These are phyloP conservation scores for Vitis amurensis DNA, from an alignment of 164 flowering plant genomes.

Conservation along the genomic window DNA sequence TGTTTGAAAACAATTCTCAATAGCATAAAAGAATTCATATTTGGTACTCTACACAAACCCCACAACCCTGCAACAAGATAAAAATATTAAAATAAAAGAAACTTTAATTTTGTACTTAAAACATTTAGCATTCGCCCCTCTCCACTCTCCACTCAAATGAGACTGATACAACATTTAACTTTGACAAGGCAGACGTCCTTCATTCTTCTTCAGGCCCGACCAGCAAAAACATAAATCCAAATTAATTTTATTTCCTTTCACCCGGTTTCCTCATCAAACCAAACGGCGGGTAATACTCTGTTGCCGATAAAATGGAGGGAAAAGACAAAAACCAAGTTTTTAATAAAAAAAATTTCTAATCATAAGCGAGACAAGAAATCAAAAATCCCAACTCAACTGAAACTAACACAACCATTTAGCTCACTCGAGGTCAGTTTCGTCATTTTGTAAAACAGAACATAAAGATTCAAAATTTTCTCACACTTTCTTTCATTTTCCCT, in stretches of 20 bases:
- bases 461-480: background rate
- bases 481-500: background rate
- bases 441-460: background rate
- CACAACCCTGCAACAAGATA: too few relatives aligned
- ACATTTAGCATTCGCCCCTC: too few relatives aligned
- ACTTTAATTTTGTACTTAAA: too few relatives aligned
- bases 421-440: too few relatives aligned
- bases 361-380: background rate
- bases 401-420: background rate
- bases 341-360: background rate
- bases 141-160: too few relatives aligned
- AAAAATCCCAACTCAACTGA: background rate
- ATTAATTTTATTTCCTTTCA: background rate
- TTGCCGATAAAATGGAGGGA: too few relatives aligned
- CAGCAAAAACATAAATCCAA: background rate
- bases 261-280: background rate
- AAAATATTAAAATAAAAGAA: too few relatives aligned
- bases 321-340: too few relatives aligned
- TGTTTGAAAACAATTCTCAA: too few relatives aligned
- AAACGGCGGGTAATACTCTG: background rate
- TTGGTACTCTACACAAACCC: too few relatives aligned
- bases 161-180: too few relatives aligned
- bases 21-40: too few relatives aligned
- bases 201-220: background rate
- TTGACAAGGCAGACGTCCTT: background rate